Base-by-base conservation (phyloP, 371 early-diverging fungal species). In the Smittium culicis region DNA sequence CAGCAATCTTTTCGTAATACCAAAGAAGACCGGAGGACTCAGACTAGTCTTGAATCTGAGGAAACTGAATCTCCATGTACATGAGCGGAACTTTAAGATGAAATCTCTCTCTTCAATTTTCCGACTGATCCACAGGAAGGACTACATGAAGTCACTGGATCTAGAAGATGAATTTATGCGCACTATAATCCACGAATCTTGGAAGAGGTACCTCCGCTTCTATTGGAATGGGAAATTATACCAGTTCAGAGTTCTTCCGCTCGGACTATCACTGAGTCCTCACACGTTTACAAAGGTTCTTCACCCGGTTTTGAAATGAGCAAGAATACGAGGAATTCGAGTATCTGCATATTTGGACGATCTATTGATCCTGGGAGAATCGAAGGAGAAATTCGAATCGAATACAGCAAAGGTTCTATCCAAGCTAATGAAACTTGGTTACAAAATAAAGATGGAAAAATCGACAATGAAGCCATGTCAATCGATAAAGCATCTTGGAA, bases 201-300 rank as follows among this genome's bases (percentile, higher is more conserved):
- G 68, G 72, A 67, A 63, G 67, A 63, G 64, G 0, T 79, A 70
- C 65, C 74, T 81, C 14, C 79, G 75, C 35, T 79, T 81, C 58
- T 56, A 69, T n/a, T 81, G 79, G 73, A 71, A 78, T 30, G 75
- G 73, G 17, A 66, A 73, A 29, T 66, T 70, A 25, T 82, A 79
- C 69, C 80, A 79, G 68, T 82, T 74, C 70, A 66, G 69, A 3
- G 74, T 76, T 0, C 63, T 75, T 28, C 73, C 80, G 0, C 80
- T 82, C 62, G 80, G 79, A 2, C 72, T 82, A 0, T 73, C 79
- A 1, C 72, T 77, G 24, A 73, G 76, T 1, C 80, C 79, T 0
- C 69, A 66, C 3, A 72, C 74, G 20, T 82, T 80, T 60, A 80
- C 79, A 5, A 74, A 73, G 59, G 66, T 79, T 27, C 69, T 79